Conservation (phyloP, 1,284 basidiomycete species). For the Dichomitus squalens region DNA sequence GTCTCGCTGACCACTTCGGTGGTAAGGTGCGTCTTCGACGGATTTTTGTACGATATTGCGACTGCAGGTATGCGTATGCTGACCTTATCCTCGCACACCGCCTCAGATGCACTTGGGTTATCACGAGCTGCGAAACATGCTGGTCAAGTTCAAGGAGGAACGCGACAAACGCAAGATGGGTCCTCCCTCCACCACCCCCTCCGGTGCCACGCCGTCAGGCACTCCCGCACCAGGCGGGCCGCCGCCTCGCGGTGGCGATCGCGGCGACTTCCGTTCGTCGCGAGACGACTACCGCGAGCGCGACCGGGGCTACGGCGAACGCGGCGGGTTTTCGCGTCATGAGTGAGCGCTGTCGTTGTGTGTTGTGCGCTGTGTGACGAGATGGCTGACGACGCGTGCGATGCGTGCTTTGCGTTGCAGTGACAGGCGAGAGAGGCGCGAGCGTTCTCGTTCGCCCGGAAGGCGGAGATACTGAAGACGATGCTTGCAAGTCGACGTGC, state of each 20-base stretch:
- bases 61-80: not conserved
- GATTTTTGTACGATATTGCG: not conserved
- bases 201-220: constrained; percentile 35
- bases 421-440: constrained; percentile 42
- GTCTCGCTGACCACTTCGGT: constrained; percentile 99
- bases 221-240: constrained; percentile 28
- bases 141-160: constrained; percentile 85
- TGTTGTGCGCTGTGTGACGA: constrained; percentile 3
- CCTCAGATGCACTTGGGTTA: constrained; percentile 97
- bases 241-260: constrained; percentile 40
- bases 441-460: constrained; percentile 79
- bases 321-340: constrained; percentile 68
- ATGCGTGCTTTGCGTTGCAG: constrained; percentile 16
- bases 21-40: constrained; percentile 75
- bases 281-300: constrained; percentile 67
- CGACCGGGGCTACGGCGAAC: constrained; percentile 64
- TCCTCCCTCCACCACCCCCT: constrained; percentile 42
- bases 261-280: constrained; percentile 52
- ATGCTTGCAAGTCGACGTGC: not conserved
- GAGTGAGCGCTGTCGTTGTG: constrained; percentile 56
- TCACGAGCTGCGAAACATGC: constrained; percentile 94
- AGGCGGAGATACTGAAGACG: constrained; percentile 62
- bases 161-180: constrained; percentile 79
- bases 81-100: constrained; percentile 8
- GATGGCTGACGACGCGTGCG: constrained; percentile 18